Base-by-base conservation (phyloP, 192 early-diverging fungal genomes). In the Backusella australiensis region DNA sequence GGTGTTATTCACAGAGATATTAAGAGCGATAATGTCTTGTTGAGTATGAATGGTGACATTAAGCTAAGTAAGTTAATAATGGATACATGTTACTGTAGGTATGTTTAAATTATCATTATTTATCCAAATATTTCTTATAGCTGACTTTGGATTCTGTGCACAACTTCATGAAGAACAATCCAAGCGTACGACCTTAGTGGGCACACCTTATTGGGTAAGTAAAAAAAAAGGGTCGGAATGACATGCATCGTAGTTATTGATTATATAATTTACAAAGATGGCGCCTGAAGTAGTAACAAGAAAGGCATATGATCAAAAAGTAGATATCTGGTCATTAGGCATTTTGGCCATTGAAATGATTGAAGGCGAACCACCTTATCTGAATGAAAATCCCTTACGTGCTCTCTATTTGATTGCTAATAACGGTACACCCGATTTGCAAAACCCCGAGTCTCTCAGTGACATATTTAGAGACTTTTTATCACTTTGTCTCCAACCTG, bases 281-380 rank as follows among this genome's bases (percentile, higher is more conserved):
- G 95, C 97, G 17, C 97, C 97, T 29, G 97, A 99, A 83, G 96
- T 99, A 2, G 95, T 99, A 26, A 94, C 87, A 70, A 91, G 93
- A 49, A 94, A 95, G 81, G 93, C 95, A 77, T 99, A 99, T 78
- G 93, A 93, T 9, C 84, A 92, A 67, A 96, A 96, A 80, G 94
- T 98, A 41, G 97, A 99, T 80, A 92, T 99, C 42, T 99, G 97
- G 97, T 96, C 95, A n/a, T 81, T 97, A 36, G 97, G 97, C 6
- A 97, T 98, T 83, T 95, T 98, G 94, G 93, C 93, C 19, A 97
- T 99, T 70, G 97, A 99, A 81, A 98, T 98, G 96, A 84, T 98
- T 53, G 97, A 99, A 84, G 96, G 96, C 17, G 95, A 99, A 78
- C 97, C 97, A 68, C 97, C 97, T 21, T 99, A 99, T 84, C 82